These are phyloP conservation scores for Aspergillus vadensis DNA, from an alignment of 2,329 filamentous ascomycete genomes.

Conservation along the genomic window DNA sequence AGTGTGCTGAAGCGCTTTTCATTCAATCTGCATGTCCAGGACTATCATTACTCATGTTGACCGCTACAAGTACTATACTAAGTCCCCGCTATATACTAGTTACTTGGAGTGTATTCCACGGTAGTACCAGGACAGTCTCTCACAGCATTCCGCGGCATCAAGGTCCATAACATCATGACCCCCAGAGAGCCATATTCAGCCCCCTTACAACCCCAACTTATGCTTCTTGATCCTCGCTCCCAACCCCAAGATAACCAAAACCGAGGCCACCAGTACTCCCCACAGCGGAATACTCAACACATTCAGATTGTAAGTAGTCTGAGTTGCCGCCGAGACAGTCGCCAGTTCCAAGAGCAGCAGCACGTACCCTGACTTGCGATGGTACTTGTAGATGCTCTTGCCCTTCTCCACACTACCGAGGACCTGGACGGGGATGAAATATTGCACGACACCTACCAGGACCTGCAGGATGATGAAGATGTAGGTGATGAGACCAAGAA, in stretches of 20 bases:
- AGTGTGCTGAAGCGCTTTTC: no score
- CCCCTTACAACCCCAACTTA: conserved; percentile 67
- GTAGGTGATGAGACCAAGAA: conserved; percentile 77
- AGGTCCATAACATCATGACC: no score
- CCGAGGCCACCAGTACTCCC: conserved; percentile 67
- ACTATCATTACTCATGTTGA: no score
- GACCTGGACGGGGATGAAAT: conserved; percentile 65
- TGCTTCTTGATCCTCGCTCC: conserved; percentile 76
- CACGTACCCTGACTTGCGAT: conserved; percentile 75
- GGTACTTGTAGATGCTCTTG: conserved; percentile 87
- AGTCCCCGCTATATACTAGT: no score
- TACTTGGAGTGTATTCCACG: no score
- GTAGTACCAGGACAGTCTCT: no score
- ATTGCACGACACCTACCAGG: conserved; percentile 79
- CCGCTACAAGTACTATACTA: no score
- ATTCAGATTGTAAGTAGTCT: conserved; percentile 72
- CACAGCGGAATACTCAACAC: conserved; percentile 74
- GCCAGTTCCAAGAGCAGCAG: conserved; percentile 70
- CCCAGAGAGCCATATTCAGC: no score
- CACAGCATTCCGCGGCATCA: no score
- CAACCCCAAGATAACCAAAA: conserved; percentile 70
- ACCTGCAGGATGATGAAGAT: conserved; percentile 72
- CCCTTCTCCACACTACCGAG: conserved; percentile 80
- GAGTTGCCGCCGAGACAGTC: conserved; percentile 73
- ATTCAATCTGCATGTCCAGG: no score